Evolutionary conservation across 768 basidiomycete species (phyloP).

Genomic region (Collybiopsis confluens): DNA sequence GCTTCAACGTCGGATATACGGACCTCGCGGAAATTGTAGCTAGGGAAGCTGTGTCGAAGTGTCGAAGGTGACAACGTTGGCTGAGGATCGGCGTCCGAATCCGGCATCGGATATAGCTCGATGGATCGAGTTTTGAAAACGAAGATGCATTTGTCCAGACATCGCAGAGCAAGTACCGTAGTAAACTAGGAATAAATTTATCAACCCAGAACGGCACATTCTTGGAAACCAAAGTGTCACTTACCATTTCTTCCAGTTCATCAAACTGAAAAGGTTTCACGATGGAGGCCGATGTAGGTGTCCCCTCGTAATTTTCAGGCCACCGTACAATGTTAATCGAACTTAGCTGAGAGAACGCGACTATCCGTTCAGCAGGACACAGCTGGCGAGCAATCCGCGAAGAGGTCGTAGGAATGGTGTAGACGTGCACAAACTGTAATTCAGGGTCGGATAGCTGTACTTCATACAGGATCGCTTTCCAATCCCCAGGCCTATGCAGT

Average conservation of each 20-base stretch:
- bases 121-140: slow-evolving; percentile 49
- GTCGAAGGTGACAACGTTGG: slow-evolving; percentile 5
- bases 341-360: slow-evolving; percentile 26
- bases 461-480: slow-evolving; percentile 3
- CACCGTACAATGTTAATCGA: background rate
- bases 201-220: background rate
- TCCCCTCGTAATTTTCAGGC: background rate
- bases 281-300: background rate
- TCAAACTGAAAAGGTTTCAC: background rate
- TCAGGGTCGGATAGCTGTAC: background rate
- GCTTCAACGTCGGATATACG: slow-evolving; percentile 31
- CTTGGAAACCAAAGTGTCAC: slow-evolving; percentile 8
- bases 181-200: slow-evolving; percentile 27
- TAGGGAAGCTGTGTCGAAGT: slow-evolving; percentile 19
- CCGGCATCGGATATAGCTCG: slow-evolving; percentile 36
- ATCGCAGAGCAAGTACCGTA: slow-evolving; percentile 34
- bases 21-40: slow-evolving; percentile 38
- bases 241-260: slow-evolving; percentile 26
- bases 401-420: slow-evolving; percentile 5
- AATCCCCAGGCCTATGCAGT: background rate
- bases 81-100: slow-evolving; percentile 14
- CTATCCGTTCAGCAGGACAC: slow-evolving; percentile 24
- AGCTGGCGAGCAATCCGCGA: slow-evolving; percentile 31
- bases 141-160: slow-evolving; percentile 45
- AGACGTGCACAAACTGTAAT: background rate